Conservation (phyloP, 768 basidiomycete genomes). For the Gautieria morchelliformis region DNA sequence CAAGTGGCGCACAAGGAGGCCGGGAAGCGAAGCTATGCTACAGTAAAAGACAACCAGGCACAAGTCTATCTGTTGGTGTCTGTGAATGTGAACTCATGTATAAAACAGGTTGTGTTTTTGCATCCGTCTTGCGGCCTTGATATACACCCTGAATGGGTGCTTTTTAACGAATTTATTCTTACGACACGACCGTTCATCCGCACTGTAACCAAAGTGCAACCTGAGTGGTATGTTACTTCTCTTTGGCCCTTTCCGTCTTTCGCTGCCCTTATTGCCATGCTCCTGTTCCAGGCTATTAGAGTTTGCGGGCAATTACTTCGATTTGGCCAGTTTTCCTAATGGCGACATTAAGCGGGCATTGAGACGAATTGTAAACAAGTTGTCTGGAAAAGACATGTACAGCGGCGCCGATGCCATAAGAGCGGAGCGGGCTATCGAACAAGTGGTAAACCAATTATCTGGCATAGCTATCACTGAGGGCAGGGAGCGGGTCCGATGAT, state of each 20-base stretch:
- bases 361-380: constrained; percentile 45
- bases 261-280: constrained; percentile 1
- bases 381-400: constrained; percentile 38
- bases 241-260: neutral
- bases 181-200: constrained; percentile 86
- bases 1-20: constrained; percentile 94
- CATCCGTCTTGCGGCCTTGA: constrained; percentile 88
- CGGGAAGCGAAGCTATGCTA: constrained; percentile 78
- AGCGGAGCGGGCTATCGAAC: too few relatives aligned
- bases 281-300: constrained; percentile 48
- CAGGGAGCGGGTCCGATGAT: constrained; percentile 17
- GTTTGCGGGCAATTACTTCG: constrained; percentile 57
- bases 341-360: constrained; percentile 65
- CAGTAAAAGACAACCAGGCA: constrained; percentile 92
- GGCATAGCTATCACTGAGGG: too few relatives aligned
- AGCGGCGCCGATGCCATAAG: too few relatives aligned
- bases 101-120: constrained; percentile 48
- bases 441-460: too few relatives aligned
- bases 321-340: constrained; percentile 50
- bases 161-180: constrained; percentile 91
- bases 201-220: constrained; percentile 76
- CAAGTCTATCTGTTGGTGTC: constrained; percentile 12
- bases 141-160: constrained; percentile 82
- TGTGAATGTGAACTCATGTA: neutral
- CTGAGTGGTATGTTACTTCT: constrained; percentile 64